phyloP scores from a whole-genome alignment of 257 asterid species.

The Lycium barbarum region DNA sequence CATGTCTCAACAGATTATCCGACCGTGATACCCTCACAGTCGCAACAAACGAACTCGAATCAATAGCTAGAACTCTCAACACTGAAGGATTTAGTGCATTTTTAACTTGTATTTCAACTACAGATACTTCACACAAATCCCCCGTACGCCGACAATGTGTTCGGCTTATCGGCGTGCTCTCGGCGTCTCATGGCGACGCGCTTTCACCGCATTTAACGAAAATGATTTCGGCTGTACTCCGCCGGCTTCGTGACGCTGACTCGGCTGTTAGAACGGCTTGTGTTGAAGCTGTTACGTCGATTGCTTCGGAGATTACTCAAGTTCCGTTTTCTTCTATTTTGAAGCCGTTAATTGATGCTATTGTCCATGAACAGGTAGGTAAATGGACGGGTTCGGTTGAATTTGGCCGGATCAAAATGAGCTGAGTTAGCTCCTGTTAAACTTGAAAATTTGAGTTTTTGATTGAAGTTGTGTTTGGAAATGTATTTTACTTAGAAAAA shows the following conservation, averaged over 20 bases:
- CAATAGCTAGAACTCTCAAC: conserved; percentile 59
- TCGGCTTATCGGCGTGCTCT: conserved; percentile 64
- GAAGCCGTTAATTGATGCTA: conserved; percentile 69
- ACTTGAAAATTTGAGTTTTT: no score
- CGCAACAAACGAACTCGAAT: conserved; percentile 78
- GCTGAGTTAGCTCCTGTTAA: no score
- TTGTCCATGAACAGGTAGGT: conserved; percentile 72
- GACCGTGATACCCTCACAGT: conserved; percentile 82
- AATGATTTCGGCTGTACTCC: conserved; percentile 72
- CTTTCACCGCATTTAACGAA: conserved; percentile 67
- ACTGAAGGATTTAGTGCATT: conserved; percentile 67
- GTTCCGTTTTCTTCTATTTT: conserved; percentile 62
- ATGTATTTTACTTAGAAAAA: no score
- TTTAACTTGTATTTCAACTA: conserved; percentile 62
- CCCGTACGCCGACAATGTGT: conserved; percentile 94
- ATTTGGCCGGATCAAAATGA: no score
- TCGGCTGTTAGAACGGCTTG: conserved; percentile 80
- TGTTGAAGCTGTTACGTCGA: conserved; percentile 70
- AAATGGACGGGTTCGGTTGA: no score
- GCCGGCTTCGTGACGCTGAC: conserved; percentile 87
- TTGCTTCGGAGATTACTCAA: conserved; percentile 61
- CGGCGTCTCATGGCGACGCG: conserved; percentile 79
- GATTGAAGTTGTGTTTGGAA: no score
- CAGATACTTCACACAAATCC: conserved; percentile 78
- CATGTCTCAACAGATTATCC: conserved; percentile 66